Evolutionary conservation across 768 basidiomycete species (phyloP).

Genomic region (Rhodotorula sphaerocarpa): DNA sequence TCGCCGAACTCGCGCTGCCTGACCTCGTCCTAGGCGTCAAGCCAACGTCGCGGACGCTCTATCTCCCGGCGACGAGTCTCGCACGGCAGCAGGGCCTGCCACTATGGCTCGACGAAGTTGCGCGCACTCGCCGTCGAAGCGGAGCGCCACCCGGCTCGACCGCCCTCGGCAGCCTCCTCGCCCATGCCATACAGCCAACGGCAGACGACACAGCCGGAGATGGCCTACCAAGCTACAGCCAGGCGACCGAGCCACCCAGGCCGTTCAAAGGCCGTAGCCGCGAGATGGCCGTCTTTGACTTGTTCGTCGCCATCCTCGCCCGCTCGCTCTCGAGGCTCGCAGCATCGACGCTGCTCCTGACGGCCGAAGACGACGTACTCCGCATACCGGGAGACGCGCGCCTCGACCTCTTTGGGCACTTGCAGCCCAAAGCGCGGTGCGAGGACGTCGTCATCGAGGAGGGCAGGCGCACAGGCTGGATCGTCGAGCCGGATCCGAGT

Average conservation of each 20-base stretch:
- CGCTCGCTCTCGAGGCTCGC: neutral
- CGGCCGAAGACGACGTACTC: conserved; percentile 3
- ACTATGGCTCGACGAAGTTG: conserved; percentile 1
- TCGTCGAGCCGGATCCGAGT: neutral
- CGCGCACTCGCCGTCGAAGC: neutral
- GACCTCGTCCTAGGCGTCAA: conserved; percentile 9
- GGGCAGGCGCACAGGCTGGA: neutral
- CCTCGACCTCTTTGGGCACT: conserved; percentile 6
- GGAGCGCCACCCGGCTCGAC: neutral
- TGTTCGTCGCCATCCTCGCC: conserved; percentile 9
- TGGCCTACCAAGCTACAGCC: neutral
- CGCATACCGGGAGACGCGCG: neutral
- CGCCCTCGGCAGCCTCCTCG: neutral
- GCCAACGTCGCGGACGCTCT: neutral
- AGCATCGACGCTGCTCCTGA: conserved; percentile 4
- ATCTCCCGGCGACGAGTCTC: neutral
- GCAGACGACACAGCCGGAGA: neutral
- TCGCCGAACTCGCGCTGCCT: neutral
- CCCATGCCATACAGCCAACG: too few species aligned
- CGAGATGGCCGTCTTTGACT: conserved; percentile 14
- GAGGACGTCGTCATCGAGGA: conserved; percentile 13
- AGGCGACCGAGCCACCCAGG: neutral
- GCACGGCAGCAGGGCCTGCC: neutral
- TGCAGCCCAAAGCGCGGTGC: conserved; percentile 14
- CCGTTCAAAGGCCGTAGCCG: neutral